phyloP scores from a whole-genome alignment of 2,329 filamentous ascomycete genomes.

The Ascochyta rabiei region DNA sequence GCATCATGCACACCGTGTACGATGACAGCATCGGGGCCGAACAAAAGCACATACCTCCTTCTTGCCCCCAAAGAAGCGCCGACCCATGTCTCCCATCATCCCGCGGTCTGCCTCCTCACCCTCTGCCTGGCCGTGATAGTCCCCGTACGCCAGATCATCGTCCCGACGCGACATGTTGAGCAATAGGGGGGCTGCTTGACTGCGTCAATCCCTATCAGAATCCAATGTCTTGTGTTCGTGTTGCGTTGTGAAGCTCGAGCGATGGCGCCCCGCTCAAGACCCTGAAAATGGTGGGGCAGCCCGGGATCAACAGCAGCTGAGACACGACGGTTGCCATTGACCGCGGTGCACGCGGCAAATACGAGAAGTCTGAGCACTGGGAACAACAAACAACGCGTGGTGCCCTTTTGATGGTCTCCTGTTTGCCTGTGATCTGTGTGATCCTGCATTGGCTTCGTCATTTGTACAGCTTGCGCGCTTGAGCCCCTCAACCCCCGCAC shows the following conservation, averaged over 20 bases:
- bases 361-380: not conserved
- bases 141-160: slow-evolving; percentile 62
- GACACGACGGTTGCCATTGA: slow-evolving; percentile 8
- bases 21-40: slow-evolving; percentile 27
- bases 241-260: slow-evolving; percentile 4
- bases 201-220: not conserved
- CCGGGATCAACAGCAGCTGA: slow-evolving; percentile 11
- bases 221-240: not conserved
- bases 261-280: slow-evolving; percentile 9
- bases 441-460: not conserved
- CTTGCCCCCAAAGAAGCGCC: slow-evolving; percentile 49
- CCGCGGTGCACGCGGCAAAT: not conserved
- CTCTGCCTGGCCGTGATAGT: slow-evolving; percentile 51
- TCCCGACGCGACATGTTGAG: slow-evolving; percentile 47
- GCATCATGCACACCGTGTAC: slow-evolving; percentile 17
- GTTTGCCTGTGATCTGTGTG: not conserved
- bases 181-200: not conserved
- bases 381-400: not conserved
- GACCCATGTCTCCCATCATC: slow-evolving; percentile 60
- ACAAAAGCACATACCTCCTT: slow-evolving; percentile 37
- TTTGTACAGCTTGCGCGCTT: not conserved
- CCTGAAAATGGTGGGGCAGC: slow-evolving; percentile 11
- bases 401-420: not conserved
- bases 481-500: slow-evolving; percentile 4
- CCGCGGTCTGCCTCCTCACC: slow-evolving; percentile 55